Conservation (phyloP, 2,329 filamentous ascomycete species). For the Xylariaceae sp. region DNA sequence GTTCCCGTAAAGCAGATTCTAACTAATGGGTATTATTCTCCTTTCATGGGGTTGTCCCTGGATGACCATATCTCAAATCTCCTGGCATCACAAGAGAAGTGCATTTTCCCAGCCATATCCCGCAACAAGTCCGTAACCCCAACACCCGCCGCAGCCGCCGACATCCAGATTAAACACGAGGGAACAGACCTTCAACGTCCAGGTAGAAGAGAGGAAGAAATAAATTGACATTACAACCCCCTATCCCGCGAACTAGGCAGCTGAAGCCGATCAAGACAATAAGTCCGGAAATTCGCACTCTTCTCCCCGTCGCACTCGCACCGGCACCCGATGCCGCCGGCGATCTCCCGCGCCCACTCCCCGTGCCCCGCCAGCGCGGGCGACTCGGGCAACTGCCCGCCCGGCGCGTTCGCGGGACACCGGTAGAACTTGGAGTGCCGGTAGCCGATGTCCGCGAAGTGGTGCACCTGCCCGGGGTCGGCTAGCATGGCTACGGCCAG, state of each 20-base stretch:
- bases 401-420: constrained; percentile 37
- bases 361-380: constrained; percentile 26
- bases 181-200: too few species aligned
- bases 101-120: too few species aligned
- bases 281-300: constrained; percentile 33
- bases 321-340: constrained; percentile 40
- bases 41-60: too few species aligned
- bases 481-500: constrained; percentile 42
- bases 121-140: too few species aligned
- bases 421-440: constrained; percentile 36
- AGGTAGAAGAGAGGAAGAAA: too few species aligned
- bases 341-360: constrained; percentile 29
- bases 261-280: constrained; percentile 39
- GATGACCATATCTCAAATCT: too few species aligned
- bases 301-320: constrained; percentile 39
- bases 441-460: constrained; percentile 44
- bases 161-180: too few species aligned
- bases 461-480: constrained; percentile 39
- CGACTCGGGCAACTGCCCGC: constrained; percentile 35
- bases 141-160: too few species aligned
- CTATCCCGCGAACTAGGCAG: constrained; percentile 32
- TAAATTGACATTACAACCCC: too few species aligned
- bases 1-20: too few species aligned
- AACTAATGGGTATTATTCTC: too few species aligned
- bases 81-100: too few species aligned